Evolutionary conservation across 2,329 filamentous ascomycete species (phyloP).

Genomic region (Aspergillus quadrilineatus): DNA sequence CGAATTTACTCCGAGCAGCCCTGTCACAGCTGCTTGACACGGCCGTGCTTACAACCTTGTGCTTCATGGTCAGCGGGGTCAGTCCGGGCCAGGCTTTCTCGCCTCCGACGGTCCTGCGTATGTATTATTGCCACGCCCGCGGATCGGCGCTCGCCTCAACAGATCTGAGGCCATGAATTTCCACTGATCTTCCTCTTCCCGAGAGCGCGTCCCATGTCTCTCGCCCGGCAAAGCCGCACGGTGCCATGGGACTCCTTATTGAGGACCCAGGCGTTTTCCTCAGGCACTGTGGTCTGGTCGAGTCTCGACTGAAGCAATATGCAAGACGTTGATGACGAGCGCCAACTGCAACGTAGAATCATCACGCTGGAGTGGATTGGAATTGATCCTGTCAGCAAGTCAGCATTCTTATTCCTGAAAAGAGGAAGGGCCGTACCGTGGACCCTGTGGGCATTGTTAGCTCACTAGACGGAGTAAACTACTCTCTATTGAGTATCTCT

Average conservation of each 20-base stretch:
- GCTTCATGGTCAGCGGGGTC: conserved; percentile 14
- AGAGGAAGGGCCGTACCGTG: background rate
- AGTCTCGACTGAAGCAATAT: background rate
- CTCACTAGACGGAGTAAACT: background rate
- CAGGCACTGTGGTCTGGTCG: background rate
- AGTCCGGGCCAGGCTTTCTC: conserved; percentile 8
- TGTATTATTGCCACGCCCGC: conserved; percentile 20
- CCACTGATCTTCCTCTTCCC: conserved; percentile 27
- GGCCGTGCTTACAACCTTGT: conserved; percentile 15
- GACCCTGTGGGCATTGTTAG: background rate
- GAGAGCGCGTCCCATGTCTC: conserved; percentile 22
- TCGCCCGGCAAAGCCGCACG: conserved; percentile 19
- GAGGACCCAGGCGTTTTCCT: background rate
- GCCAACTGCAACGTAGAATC: too few relatives aligned
- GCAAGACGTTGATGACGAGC: background rate
- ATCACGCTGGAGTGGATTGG: background rate
- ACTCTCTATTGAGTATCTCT: background rate
- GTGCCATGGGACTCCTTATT: conserved; percentile 19
- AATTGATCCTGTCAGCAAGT: too few relatives aligned
- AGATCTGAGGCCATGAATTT: conserved; percentile 23
- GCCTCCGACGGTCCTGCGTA: background rate
- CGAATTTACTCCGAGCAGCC: conserved; percentile 9
- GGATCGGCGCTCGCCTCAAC: conserved; percentile 16
- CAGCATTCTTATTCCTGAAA: background rate
- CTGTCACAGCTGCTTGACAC: background rate